phyloP scores from a whole-genome alignment of 1,284 basidiomycete genomes.

The Ceratorhiza oryzae-sativae region DNA sequence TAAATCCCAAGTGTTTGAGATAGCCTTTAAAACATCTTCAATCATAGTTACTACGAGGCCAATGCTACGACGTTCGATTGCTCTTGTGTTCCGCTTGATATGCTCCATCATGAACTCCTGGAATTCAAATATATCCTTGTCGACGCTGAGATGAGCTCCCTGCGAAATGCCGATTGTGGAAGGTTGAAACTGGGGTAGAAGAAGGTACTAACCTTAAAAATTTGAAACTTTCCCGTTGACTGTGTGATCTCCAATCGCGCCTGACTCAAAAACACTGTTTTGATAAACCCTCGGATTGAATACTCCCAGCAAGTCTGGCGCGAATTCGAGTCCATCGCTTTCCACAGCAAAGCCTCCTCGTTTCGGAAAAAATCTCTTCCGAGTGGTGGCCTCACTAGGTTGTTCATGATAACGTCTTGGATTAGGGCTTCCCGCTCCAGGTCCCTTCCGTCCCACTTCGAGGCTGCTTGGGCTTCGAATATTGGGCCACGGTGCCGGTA shows the following conservation, averaged over 20 bases:
- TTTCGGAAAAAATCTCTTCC: not conserved
- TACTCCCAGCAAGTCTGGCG: not conserved
- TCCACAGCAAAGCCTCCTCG: not conserved
- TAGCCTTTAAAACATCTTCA: too few relatives aligned
- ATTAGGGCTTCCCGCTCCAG: not conserved
- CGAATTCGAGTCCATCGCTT: not conserved
- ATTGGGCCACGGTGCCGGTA: not conserved
- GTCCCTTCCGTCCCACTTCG: too few relatives aligned
- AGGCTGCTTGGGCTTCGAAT: not conserved
- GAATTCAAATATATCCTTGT: too few relatives aligned
- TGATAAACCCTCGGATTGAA: not conserved
- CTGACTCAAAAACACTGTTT: not conserved
- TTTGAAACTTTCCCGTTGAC: not conserved
- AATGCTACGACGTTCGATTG: too few relatives aligned
- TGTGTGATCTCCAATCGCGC: not conserved
- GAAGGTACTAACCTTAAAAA: not conserved
- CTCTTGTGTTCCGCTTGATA: too few relatives aligned
- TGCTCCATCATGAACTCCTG: too few relatives aligned
- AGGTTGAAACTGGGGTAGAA: too few relatives aligned
- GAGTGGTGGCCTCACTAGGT: not conserved
- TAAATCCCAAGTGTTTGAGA: too few relatives aligned
- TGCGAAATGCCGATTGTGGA: too few relatives aligned
- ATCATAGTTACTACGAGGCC: too few relatives aligned
- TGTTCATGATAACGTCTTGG: not conserved
- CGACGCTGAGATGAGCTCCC: too few relatives aligned